phyloP scores from a whole-genome alignment of 331 rosid species.

The Telfairia occidentalis region DNA sequence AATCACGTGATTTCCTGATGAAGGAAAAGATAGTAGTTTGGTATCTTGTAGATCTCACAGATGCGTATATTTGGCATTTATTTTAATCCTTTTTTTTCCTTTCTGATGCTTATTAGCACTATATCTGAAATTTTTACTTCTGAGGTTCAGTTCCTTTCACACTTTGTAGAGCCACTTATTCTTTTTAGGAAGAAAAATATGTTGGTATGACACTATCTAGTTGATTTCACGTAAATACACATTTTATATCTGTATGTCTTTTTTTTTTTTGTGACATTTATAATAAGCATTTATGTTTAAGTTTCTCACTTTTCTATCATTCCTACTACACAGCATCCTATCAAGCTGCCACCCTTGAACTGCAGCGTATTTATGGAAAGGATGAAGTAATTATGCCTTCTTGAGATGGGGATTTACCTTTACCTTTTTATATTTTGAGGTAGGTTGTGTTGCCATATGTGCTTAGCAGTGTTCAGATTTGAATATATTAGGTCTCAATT shows the following conservation, averaged over 20 bases:
- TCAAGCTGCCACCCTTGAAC: conserved; percentile 94
- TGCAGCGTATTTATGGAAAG: conserved; percentile 89
- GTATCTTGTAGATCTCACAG: neutral
- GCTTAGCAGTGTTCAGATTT: conserved; percentile 6
- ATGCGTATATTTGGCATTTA: neutral
- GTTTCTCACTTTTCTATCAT: neutral
- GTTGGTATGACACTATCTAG: neutral
- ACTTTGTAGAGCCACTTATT: neutral
- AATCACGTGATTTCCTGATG: neutral
- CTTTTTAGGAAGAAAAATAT: neutral
- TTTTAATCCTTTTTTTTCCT: neutral
- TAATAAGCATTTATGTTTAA: neutral
- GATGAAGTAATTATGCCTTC: conserved; percentile 55
- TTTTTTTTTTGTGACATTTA: neutral
- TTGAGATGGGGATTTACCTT: conserved; percentile 34
- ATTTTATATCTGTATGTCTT: neutral
- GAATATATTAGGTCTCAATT: neutral
- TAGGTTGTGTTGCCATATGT: conserved; percentile 26
- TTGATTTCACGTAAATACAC: neutral
- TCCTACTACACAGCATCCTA: conserved; percentile 52
- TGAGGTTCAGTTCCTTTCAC: neutral
- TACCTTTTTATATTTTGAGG: conserved; percentile 18
- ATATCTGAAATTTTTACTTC: neutral
- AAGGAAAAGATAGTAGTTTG: neutral
- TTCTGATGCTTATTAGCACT: neutral